Base-by-base conservation (phyloP, 352 stramenopile species). In the Lagenidium giganteum region DNA sequence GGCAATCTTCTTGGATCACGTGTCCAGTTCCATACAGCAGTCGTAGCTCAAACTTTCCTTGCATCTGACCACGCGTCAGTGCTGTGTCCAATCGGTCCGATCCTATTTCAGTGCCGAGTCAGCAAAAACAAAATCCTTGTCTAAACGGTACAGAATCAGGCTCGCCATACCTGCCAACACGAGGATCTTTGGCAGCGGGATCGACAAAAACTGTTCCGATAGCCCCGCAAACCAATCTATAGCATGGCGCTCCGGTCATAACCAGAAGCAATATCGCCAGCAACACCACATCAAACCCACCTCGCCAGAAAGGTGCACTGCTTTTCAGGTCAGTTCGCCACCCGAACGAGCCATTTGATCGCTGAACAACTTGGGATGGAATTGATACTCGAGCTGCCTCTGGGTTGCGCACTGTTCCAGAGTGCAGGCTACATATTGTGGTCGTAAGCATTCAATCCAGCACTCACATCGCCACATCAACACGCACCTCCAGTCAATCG, bases 11-110 rank as follows among this genome's bases (percentile, higher is more conserved):
- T 56, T 95, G 83, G 42, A 95, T 92, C 35, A 79, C 78, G 42
- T 95, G 83, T n/a, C 83, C 84, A n/a, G 74, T 77, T 34, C 79
- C 85, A 48, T 94, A 93, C 46, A 94, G 76, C 25, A 94, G 53
- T 20, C 77, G 64, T 38, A 95, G 70, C 52, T 95, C 81, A 29
- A 95, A 95, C 51, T 95, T 95, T 26, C 85, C 84, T 76, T 93
- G 90, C 85, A 95, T 95, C 54, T 95, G 85, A 6, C 71, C 85
- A 8, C 83, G 77, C 62, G 87, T 87, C 25, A 95, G 63, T 16
- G 83, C 60, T n/a, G 83, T 95, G 52, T 95, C 85, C 3, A 95
- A 58, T 7, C 85, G 73, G 37, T 95, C 85, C 0, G 79, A 89
- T 8, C 73, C 68, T 79, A 33, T n/a, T n/a, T n/a, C 17, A 30